Evolutionary conservation across 2,329 filamentous ascomycete species (phyloP).

Genomic region (Colletotrichum tropicicola): DNA sequence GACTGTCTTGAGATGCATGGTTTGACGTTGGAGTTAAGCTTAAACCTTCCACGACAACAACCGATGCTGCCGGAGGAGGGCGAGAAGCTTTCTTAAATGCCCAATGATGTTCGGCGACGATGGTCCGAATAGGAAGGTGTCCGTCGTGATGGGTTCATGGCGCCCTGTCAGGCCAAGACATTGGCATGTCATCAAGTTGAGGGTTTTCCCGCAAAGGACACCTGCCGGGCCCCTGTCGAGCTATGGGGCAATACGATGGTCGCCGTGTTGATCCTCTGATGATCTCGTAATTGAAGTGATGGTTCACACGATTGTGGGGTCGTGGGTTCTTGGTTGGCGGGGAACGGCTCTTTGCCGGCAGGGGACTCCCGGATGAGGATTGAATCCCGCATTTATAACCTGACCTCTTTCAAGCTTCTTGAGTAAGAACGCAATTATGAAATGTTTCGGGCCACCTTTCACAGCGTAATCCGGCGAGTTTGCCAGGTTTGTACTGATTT

Average conservation of each 20-base stretch:
- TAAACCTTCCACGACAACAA: neutral
- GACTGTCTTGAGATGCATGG: neutral
- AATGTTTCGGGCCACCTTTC: too few species aligned
- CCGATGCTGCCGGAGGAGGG: neutral
- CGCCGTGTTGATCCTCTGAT: neutral
- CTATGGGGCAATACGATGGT: neutral
- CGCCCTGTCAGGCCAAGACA: neutral
- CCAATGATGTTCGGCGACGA: neutral
- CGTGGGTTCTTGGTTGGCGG: too few species aligned
- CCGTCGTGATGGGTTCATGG: slow-evolving; percentile 1
- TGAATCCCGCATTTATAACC: neutral
- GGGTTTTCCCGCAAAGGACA: neutral
- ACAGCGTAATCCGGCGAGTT: too few species aligned
- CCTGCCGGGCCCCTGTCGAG: neutral
- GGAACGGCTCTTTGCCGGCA: neutral
- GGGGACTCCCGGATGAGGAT: neutral
- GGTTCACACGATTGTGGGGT: neutral
- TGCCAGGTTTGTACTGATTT: too few species aligned
- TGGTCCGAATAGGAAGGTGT: slow-evolving; percentile 17
- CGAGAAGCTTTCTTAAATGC: neutral
- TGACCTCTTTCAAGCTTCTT: too few species aligned
- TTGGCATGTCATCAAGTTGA: neutral
- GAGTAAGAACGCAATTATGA: too few species aligned
- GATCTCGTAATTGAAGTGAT: neutral
- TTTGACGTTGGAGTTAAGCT: neutral